phyloP scores from a whole-genome alignment of 2,329 filamentous ascomycete genomes.

The Microsporum canis region DNA sequence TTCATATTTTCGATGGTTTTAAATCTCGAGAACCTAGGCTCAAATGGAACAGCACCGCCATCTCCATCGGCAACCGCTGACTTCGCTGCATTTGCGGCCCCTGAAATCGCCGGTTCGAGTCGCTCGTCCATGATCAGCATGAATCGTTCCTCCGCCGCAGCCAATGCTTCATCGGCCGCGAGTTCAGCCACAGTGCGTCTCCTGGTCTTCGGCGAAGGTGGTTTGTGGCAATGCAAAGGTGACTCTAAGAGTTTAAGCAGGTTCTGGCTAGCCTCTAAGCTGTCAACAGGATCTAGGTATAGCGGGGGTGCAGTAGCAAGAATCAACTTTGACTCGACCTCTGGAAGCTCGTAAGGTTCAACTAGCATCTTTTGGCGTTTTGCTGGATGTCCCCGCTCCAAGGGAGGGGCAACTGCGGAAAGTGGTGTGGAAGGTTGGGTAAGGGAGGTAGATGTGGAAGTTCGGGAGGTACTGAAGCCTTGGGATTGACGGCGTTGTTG shows the following conservation, averaged over 20 bases:
- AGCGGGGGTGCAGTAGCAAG: conserved; percentile 63
- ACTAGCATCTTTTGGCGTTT: conserved; percentile 69
- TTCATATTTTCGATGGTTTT: conserved; percentile 86
- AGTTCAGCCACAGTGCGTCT: conserved; percentile 93
- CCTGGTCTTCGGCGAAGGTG: conserved; percentile 74
- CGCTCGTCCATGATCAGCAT: conserved; percentile 90
- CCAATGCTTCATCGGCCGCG: conserved; percentile 84
- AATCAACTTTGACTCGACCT: conserved; percentile 65
- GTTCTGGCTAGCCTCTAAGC: conserved; percentile 54
- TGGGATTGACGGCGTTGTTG: conserved; percentile 38
- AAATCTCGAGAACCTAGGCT: conserved; percentile 79
- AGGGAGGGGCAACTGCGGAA: conserved; percentile 21
- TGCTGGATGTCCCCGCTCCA: conserved; percentile 40
- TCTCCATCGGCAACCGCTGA: conserved; percentile 63
- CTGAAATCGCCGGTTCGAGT: conserved; percentile 49
- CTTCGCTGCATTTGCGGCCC: conserved; percentile 45
- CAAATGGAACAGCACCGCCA: conserved; percentile 60
- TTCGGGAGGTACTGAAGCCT: conserved; percentile 31
- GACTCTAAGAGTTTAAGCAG: conserved; percentile 63
- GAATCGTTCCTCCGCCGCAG: conserved; percentile 77
- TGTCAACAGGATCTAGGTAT: conserved; percentile 64
- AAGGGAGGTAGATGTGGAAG: conserved; percentile 34
- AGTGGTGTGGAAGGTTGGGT: conserved; percentile 59
- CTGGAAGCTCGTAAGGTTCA: conserved; percentile 59
- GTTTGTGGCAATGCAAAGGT: conserved; percentile 62